A percentile compares a stretch with the other conserved stretches of the same genome.
Evolutionary conservation across 2,329 filamentous ascomycete species (phyloP).

Genomic region (Cucurbitaria berberidis): DNA sequence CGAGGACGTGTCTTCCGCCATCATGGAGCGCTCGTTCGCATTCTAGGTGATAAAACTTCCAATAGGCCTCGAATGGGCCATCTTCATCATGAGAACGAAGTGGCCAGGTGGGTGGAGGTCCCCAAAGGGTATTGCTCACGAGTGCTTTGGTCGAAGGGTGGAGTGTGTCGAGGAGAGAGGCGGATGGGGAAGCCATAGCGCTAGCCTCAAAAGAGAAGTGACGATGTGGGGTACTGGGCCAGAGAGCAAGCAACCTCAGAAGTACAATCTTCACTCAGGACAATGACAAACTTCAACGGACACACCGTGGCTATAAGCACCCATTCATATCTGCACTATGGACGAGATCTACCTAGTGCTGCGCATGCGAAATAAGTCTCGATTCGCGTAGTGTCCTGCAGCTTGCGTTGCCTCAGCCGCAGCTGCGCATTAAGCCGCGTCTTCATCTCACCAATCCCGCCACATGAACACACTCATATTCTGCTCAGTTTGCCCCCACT

Average conservation of each 20-base stretch:
- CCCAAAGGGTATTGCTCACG: slow-evolving; percentile 9
- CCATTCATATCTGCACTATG: not conserved
- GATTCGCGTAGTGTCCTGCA: not conserved
- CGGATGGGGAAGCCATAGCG: not conserved
- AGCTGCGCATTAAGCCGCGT: not conserved
- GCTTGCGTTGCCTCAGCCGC: not conserved
- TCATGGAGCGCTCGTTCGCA: slow-evolving; percentile 25
- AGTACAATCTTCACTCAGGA: not conserved
- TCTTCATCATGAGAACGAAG: not conserved
- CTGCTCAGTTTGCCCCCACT: not conserved
- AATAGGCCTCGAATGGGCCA: slow-evolving; percentile 11
- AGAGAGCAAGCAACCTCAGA: not conserved
- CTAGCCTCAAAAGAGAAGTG: not conserved
- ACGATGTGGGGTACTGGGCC: not conserved
- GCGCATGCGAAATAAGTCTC: not conserved
- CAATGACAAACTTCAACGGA: not conserved
- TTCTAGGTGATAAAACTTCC: slow-evolving; percentile 19
- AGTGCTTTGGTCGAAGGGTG: not conserved
- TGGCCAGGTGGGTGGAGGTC: not conserved
- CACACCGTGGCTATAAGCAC: not conserved
- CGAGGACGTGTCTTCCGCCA: slow-evolving; percentile 15
- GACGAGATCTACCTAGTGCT: not conserved
- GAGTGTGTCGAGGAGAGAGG: slow-evolving; percentile 6
- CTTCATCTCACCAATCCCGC: not conserved
- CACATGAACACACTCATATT: not conserved